phyloP scores from a whole-genome alignment of 2,329 filamentous ascomycete genomes.

The Neonectria neomacrospora region DNA sequence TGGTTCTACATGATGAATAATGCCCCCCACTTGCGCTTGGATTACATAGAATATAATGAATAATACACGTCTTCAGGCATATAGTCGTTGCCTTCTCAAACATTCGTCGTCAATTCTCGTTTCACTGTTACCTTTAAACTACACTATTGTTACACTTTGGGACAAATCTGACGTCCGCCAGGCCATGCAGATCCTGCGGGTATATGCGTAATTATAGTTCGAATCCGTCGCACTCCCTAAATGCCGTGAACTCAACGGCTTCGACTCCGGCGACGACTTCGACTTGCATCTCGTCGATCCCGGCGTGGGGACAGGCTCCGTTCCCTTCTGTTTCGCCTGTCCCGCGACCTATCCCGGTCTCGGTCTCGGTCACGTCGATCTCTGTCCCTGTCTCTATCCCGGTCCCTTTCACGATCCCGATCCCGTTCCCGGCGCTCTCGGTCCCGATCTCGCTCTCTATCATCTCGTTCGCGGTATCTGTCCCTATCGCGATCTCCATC shows the following conservation, averaged over 20 bases:
- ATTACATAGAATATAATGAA: constrained; percentile 35
- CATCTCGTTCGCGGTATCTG: constrained; percentile 50
- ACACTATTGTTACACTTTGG: neutral
- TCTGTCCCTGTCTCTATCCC: constrained; percentile 39
- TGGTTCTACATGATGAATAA: constrained; percentile 30
- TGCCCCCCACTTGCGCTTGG: constrained; percentile 20
- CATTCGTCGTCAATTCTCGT: neutral
- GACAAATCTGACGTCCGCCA: neutral
- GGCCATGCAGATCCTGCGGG: constrained; percentile 19
- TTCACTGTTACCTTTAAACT: neutral
- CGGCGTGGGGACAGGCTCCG: constrained; percentile 51
- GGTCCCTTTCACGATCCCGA: constrained; percentile 39
- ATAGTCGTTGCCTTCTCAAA: neutral
- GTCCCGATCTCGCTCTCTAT: constrained; percentile 43
- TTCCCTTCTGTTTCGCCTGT: constrained; percentile 42
- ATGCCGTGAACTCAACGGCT: constrained; percentile 43
- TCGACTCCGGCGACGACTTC: constrained; percentile 55
- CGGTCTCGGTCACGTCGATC: constrained; percentile 44
- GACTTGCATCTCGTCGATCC: constrained; percentile 52
- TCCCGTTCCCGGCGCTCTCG: constrained; percentile 42
- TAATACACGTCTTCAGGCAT: constrained; percentile 27
- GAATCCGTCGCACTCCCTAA: neutral
- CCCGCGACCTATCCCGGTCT: constrained; percentile 30
- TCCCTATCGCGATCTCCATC: constrained; percentile 45
- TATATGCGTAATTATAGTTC: constrained; percentile 29